Evolutionary conservation across 306 rosid genomes (phyloP).

Genomic region (Oxytropis ochrocephala): DNA sequence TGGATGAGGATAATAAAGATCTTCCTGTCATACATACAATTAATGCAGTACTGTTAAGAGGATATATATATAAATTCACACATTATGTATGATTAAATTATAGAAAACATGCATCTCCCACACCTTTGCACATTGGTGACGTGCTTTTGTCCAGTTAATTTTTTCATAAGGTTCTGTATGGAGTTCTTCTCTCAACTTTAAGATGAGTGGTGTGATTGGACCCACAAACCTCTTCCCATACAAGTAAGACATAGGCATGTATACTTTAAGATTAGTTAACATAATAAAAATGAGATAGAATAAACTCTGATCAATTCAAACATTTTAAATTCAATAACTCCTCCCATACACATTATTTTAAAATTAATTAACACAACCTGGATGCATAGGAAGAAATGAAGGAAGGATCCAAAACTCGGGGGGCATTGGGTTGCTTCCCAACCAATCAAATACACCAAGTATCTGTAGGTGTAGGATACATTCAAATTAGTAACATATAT

Average conservation of each 20-base stretch:
- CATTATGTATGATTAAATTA: background rate
- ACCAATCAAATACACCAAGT: constrained; percentile 61
- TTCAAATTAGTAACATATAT: background rate
- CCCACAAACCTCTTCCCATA: constrained; percentile 69
- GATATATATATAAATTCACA: background rate
- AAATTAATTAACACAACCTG: constrained; percentile 26
- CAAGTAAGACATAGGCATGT: constrained; percentile 79
- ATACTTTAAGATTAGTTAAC: constrained; percentile 28
- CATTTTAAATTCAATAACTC: background rate
- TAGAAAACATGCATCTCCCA: background rate
- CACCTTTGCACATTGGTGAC: constrained; percentile 60
- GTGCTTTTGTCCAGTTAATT: constrained; percentile 52
- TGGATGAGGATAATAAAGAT: constrained; percentile 51
- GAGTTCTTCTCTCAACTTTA: constrained; percentile 49
- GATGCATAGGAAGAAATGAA: constrained; percentile 66
- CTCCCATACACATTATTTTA: too few relatives aligned
- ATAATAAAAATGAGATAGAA: background rate
- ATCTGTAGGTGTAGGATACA: constrained; percentile 26
- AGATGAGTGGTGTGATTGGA: constrained; percentile 60
- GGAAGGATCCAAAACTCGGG: constrained; percentile 80
- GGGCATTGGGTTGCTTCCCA: constrained; percentile 70
- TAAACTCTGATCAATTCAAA: background rate
- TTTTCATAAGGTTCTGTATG: constrained; percentile 36
- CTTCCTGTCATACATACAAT: constrained; percentile 36
- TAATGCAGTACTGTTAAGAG: background rate